Evolutionary conservation across 495 filamentous ascomycete species (phyloP).

Genomic region (Aspergillus nidulans): DNA sequence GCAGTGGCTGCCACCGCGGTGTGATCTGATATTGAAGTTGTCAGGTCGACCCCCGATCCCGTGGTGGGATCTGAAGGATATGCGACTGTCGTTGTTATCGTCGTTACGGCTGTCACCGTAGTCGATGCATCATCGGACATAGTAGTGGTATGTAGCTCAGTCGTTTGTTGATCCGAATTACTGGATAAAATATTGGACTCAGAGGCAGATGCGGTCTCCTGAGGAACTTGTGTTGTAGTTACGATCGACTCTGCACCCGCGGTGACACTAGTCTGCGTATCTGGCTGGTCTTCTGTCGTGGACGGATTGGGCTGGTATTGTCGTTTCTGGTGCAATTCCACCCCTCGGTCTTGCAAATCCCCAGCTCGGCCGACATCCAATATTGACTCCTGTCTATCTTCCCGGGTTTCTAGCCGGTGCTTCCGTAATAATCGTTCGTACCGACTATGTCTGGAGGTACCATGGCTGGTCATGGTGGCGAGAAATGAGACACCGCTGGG

Average conservation of each 20-base stretch:
- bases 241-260: background rate
- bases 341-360: slow-evolving; percentile 3
- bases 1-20: background rate
- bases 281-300: slow-evolving; percentile 3
- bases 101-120: background rate
- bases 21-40: background rate
- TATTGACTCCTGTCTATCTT: background rate
- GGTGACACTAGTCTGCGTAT: background rate
- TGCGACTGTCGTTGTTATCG: background rate
- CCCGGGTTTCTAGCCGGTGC: slow-evolving; percentile 10
- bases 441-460: slow-evolving; percentile 16
- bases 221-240: background rate
- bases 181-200: background rate
- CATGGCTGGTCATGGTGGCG: slow-evolving; percentile 25
- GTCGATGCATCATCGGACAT: background rate
- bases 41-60: background rate
- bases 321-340: slow-evolving; percentile 5
- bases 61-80: background rate
- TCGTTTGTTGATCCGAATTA: background rate
- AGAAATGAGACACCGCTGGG: background rate
- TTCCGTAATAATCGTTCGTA: slow-evolving; percentile 16
- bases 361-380: background rate
- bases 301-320: slow-evolving; percentile 8
- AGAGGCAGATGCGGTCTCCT: background rate
- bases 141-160: background rate